phyloP scores from a whole-genome alignment of 1,139 yeast genomes.

The Blastobotrys capitulatus region DNA sequence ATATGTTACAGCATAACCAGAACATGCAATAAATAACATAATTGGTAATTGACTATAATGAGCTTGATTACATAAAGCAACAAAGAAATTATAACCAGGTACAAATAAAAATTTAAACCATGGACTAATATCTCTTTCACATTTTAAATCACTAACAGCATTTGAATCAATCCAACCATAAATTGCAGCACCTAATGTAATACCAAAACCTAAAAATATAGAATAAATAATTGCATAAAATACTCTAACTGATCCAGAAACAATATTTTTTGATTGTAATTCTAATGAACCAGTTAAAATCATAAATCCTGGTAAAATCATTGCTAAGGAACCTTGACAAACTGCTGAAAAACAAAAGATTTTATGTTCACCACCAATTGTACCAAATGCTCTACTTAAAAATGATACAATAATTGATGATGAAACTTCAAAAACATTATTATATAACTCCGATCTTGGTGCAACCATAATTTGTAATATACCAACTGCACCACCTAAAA shows the following conservation, averaged over 20 bases:
- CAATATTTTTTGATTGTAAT: constrained; percentile 79
- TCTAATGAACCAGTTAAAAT: constrained; percentile 86
- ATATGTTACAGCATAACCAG: constrained; percentile 80
- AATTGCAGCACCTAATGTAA: constrained; percentile 85
- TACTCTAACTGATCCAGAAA: constrained; percentile 94
- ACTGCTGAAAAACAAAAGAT: constrained; percentile 82
- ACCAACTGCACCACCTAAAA: constrained; percentile 79
- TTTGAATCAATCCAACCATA: constrained; percentile 86
- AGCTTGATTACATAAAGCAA: constrained; percentile 85
- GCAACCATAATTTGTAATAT: constrained; percentile 72
- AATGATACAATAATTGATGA: constrained; percentile 86
- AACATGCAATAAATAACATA: constrained; percentile 68
- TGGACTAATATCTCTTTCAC: constrained; percentile 48
- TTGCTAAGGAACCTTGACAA: constrained; percentile 83
- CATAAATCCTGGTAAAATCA: constrained; percentile 89
- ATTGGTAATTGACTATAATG: constrained; percentile 69
- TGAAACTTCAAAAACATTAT: constrained; percentile 85
- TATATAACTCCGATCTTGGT: constrained; percentile 78
- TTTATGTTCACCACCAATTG: constrained; percentile 48
- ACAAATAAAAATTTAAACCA: constrained; percentile 73
- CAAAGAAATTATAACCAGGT: constrained; percentile 63
- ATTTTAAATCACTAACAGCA: constrained; percentile 67
- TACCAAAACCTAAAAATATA: constrained; percentile 84
- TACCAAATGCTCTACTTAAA: constrained; percentile 82
- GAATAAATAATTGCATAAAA: constrained; percentile 93